Conservation (phyloP, 106 monocot genomes). For the Phalaenopsis equestris region DNA sequence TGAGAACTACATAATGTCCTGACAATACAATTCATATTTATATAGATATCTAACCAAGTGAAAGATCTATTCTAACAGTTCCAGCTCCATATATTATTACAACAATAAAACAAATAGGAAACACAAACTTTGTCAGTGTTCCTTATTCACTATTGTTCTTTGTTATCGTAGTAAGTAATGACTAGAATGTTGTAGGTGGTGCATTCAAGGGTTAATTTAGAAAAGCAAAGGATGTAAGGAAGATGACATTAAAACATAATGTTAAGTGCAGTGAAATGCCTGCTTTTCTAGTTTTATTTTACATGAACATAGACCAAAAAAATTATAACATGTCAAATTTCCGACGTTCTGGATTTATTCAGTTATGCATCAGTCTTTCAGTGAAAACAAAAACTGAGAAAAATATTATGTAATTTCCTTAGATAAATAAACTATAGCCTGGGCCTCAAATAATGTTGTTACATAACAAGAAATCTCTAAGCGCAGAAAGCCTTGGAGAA, state of each 20-base stretch:
- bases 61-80: too few species aligned
- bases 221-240: background rate
- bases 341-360: background rate
- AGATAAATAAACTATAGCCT: background rate
- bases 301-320: background rate
- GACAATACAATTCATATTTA: too few species aligned
- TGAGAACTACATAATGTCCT: too few species aligned
- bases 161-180: background rate
- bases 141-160: background rate
- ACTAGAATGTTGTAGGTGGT: background rate
- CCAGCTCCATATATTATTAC: too few species aligned
- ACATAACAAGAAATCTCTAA: background rate
- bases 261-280: background rate
- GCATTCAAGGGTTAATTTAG: background rate
- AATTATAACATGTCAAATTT: background rate
- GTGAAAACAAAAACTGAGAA: background rate
- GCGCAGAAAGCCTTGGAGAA: background rate
- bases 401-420: background rate
- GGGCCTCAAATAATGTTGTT: background rate
- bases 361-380: background rate
- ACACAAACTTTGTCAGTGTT: background rate
- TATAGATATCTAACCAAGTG: too few species aligned
- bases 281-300: background rate
- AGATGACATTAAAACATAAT: background rate
- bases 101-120: background rate